Evolutionary conservation across 495 filamentous ascomycete species (phyloP), one percentile per base, ranked within the genome.

Genomic region (Talaromyces ruber): DNA sequence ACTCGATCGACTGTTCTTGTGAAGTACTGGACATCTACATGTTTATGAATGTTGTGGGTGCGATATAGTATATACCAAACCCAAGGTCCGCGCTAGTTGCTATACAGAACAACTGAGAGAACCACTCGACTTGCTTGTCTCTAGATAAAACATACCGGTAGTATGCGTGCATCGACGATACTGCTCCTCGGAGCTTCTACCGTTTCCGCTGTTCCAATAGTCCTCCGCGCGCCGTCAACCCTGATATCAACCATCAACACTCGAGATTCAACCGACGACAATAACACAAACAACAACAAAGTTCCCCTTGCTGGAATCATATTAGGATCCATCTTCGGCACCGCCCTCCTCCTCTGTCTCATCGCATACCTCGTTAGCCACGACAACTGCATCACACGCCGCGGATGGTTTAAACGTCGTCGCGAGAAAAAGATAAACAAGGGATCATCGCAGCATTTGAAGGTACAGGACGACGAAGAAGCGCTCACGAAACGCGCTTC

Each of bases 371-470:
- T 60, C 43, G 22, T 60, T 45, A 60, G 59, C 45, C 21, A 9
- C 59, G 43, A 60, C 43, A 60, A 60, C 43, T 60, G 22, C 59
- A 52, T 60, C 21, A 51, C 39, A 8, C 59, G 59, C 4, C 59
- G 59, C 26, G 59, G 59, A 37, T 60, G 59, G 59, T 52, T 50
- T 18, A 45, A 60, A 34, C 30, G 58, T 45, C 58, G 32, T 8
- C 58, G 8, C 21, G 32, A 59, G 28, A 59, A 29, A 21, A 43
- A 37, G 58, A 25, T 47, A 59, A 26, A 21, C 58, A 59, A 45
- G n/a, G 25, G 18, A n/a, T 43, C 32, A 43, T 30, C 39, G 43
- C 37, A 60, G 25, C 21, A 60, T 25, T 39, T 60, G 14, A 60
- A n/a, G 11, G 39, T 39, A 18, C 26, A 50, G 6, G 59, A 60